Percentiles rank a stretch among this genome's conserved stretches.
phyloP scores from a whole-genome alignment of 2,329 filamentous ascomycete species.

The Hymenoscyphus fructigenus region DNA sequence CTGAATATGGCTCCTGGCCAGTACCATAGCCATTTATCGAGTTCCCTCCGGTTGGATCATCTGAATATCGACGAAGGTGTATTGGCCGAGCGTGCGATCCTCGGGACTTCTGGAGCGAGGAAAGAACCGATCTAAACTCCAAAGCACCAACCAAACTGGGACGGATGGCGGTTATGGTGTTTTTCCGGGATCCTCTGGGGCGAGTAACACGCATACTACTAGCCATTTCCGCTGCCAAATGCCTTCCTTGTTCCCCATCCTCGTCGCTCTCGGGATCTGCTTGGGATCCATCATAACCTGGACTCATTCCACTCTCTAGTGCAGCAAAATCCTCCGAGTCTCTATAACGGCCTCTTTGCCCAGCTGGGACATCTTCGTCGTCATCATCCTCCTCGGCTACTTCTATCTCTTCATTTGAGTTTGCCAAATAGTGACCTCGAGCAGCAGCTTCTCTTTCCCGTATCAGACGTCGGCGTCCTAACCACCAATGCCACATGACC shows the following conservation, averaged over 20 bases:
- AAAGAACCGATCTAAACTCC: constrained; percentile 87
- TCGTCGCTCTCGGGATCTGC: constrained; percentile 44
- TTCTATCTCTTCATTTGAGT: constrained; percentile 51
- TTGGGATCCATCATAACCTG: constrained; percentile 44
- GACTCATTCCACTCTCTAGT: constrained; percentile 33
- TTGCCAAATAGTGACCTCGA: constrained; percentile 69
- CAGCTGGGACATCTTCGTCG: constrained; percentile 48
- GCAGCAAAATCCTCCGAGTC: constrained; percentile 34
- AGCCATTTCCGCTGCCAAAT: constrained; percentile 77
- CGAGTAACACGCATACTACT: constrained; percentile 90
- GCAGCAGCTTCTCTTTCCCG: constrained; percentile 69
- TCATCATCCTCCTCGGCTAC: constrained; percentile 66
- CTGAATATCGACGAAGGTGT: constrained; percentile 66
- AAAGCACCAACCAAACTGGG: constrained; percentile 91
- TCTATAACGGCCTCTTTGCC: constrained; percentile 33
- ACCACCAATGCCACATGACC: constrained; percentile 88
- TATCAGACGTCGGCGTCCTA: constrained; percentile 58
- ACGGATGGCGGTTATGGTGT: constrained; percentile 80
- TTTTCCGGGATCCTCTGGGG: constrained; percentile 62
- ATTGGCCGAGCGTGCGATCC: constrained; percentile 72
- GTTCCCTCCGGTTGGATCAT: constrained; percentile 44
- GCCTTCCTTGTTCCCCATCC: constrained; percentile 57
- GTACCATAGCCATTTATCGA: constrained; percentile 34
- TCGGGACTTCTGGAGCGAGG: constrained; percentile 79
- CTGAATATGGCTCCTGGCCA: constrained; percentile 40